Evolutionary conservation across 805 yeast species (phyloP).

Genomic region (Blastobotrys peoriensis): DNA sequence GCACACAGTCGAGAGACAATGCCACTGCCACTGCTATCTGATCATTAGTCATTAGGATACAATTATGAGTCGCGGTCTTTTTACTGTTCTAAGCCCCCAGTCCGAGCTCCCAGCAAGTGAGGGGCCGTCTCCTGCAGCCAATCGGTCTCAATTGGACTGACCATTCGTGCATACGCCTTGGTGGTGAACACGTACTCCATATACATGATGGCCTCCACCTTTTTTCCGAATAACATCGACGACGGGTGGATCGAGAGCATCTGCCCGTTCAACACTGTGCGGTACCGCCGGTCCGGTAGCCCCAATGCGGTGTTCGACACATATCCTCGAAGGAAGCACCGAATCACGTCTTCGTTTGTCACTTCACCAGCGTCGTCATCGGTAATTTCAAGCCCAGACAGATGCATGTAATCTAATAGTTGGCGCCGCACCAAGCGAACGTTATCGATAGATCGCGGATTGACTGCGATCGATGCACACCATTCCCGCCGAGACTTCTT

Average conservation of each 20-base stretch:
- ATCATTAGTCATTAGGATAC: too few relatives aligned
- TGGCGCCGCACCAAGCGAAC: slow-evolving; percentile 73
- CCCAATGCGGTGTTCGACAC: slow-evolving; percentile 90
- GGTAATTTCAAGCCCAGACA: slow-evolving; percentile 2
- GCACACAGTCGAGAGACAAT: too few relatives aligned
- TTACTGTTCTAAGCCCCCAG: not conserved
- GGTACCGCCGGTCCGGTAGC: slow-evolving; percentile 86
- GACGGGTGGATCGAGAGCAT: slow-evolving; percentile 86
- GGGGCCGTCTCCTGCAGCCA: slow-evolving; percentile 87
- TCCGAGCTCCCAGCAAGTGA: slow-evolving; percentile 42
- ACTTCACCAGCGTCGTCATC: slow-evolving; percentile 27
- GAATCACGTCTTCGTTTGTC: slow-evolving; percentile 39
- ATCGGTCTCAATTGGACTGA: slow-evolving; percentile 69
- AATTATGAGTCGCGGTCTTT: too few relatives aligned
- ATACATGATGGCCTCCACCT: slow-evolving; percentile 84
- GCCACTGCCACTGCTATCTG: too few relatives aligned
- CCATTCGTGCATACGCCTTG: slow-evolving; percentile 86
- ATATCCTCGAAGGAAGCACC: slow-evolving; percentile 75
- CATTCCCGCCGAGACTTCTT: slow-evolving; percentile 61
- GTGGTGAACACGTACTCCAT: slow-evolving; percentile 90
- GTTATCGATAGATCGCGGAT: slow-evolving; percentile 72
- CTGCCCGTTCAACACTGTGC: slow-evolving; percentile 70
- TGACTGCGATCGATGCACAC: slow-evolving; percentile 76
- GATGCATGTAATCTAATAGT: slow-evolving; percentile 58
- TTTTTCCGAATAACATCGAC: slow-evolving; percentile 75